phyloP scores from a whole-genome alignment of 1,284 basidiomycete genomes.

The Leccinum fuscescens region DNA sequence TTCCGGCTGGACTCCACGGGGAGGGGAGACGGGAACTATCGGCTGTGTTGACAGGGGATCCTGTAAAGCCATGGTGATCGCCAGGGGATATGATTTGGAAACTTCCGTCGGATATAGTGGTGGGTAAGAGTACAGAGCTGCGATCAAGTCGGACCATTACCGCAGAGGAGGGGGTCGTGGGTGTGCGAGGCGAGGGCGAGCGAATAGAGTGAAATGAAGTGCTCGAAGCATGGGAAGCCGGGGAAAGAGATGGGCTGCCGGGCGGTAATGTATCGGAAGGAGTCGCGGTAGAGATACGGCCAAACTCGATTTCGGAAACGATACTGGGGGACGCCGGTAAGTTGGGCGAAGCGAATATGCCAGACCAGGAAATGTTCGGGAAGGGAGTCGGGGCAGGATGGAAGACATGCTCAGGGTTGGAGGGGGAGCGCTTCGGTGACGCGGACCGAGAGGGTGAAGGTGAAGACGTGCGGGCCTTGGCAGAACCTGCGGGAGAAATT shows the following conservation, averaged over 20 bases:
- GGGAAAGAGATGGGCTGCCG: conserved; percentile 9
- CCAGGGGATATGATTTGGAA: conserved; percentile 25
- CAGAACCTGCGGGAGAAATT: conserved; percentile 6
- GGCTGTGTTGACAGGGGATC: conserved; percentile 7
- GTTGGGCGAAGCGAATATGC: conserved; percentile 15
- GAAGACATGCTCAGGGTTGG: conserved; percentile 3
- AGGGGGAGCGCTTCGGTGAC: not conserved
- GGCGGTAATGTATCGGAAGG: conserved; percentile 2
- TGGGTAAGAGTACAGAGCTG: conserved; percentile 20
- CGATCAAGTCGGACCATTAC: conserved; percentile 23
- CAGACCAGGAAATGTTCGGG: conserved; percentile 22
- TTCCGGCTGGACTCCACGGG: conserved; percentile 29
- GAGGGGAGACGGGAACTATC: conserved; percentile 26
- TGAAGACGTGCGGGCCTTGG: conserved; percentile 3
- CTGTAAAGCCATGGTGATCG: conserved; percentile 12
- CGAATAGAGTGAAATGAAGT: conserved; percentile 12
- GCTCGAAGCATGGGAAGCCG: not conserved
- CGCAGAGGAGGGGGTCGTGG: conserved; percentile 15
- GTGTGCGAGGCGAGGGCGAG: conserved; percentile 8
- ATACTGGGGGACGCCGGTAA: not conserved
- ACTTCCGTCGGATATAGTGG: conserved; percentile 28
- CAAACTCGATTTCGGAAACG: conserved; percentile 7
- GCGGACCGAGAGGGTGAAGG: not conserved
- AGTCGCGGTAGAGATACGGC: conserved; percentile 1
- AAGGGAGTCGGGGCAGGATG: conserved; percentile 19